phyloP scores from a whole-genome alignment of 306 rosid genomes.

The Phaseolus lunatus region DNA sequence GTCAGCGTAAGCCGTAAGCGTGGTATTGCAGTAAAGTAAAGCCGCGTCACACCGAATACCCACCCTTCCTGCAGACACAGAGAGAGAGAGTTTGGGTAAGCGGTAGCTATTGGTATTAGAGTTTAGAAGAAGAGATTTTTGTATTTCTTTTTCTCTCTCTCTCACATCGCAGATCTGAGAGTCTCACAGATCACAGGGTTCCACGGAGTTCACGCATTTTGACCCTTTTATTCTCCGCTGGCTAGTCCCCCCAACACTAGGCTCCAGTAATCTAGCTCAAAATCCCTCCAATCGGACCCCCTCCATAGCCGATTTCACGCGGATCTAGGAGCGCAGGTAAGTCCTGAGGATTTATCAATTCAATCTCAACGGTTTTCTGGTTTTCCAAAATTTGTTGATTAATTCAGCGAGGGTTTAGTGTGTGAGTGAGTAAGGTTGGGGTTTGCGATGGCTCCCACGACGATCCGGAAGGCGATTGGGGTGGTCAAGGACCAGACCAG shows the following conservation, averaged over 20 bases:
- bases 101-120: neutral
- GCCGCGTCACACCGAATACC: constrained; percentile 28
- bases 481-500: constrained; percentile 99
- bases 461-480: constrained; percentile 97
- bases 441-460: constrained; percentile 78
- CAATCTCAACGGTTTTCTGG: constrained; percentile 33
- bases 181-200: constrained; percentile 15
- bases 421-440: neutral
- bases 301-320: constrained; percentile 29
- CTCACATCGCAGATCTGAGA: constrained; percentile 43
- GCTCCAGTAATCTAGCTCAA: neutral
- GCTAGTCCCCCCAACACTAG: neutral
- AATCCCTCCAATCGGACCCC: constrained; percentile 31
- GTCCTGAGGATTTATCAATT: neutral
- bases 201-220: constrained; percentile 36
- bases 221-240: constrained; percentile 24
- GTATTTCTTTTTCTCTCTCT: neutral
- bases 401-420: neutral
- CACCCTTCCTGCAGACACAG: constrained; percentile 24
- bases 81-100: constrained; percentile 29
- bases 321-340: constrained; percentile 58
- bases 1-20: constrained; percentile 52
- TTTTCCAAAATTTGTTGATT: constrained; percentile 23
- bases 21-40: constrained; percentile 38
- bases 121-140: neutral